Evolutionary conservation across 805 yeast genomes (phyloP).

Genomic region (Komagataella pastoris): DNA sequence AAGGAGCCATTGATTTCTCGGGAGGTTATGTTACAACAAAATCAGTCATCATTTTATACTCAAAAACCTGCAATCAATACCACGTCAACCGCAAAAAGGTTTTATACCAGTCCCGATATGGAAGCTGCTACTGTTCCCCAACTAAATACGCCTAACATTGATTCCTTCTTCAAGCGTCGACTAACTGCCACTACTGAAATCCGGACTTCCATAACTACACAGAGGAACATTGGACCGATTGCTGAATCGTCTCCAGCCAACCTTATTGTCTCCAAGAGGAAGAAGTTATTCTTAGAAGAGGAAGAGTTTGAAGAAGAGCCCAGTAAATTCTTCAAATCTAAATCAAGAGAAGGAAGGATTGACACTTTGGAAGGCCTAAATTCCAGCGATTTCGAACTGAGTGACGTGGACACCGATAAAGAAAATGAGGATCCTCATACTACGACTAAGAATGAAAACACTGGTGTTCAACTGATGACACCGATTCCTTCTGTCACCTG

Average conservation of each 20-base stretch:
- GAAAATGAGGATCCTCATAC: background rate
- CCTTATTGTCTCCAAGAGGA: constrained; percentile 14
- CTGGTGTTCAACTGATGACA: background rate
- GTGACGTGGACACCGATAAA: constrained; percentile 1
- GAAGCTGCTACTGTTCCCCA: background rate
- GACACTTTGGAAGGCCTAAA: constrained; percentile 4
- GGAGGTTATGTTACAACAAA: constrained; percentile 21
- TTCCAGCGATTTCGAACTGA: constrained; percentile 16
- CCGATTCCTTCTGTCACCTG: background rate
- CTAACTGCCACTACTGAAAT: background rate
- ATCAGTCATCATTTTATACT: background rate
- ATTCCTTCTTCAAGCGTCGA: constrained; percentile 3
- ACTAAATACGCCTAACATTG: constrained; percentile 1
- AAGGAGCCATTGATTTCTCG: constrained; percentile 32
- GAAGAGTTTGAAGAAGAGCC: constrained; percentile 3
- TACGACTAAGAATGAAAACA: background rate
- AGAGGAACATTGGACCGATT: background rate
- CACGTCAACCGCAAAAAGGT: background rate
- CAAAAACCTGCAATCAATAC: background rate
- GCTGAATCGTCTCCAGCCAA: background rate
- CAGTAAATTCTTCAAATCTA: constrained; percentile 9
- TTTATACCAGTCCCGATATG: background rate
- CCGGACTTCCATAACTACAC: background rate
- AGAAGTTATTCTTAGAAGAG: constrained; percentile 9
- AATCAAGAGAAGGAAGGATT: background rate